Conservation (phyloP, 2,329 filamentous ascomycete species). For the Diaporthe sp. region DNA sequence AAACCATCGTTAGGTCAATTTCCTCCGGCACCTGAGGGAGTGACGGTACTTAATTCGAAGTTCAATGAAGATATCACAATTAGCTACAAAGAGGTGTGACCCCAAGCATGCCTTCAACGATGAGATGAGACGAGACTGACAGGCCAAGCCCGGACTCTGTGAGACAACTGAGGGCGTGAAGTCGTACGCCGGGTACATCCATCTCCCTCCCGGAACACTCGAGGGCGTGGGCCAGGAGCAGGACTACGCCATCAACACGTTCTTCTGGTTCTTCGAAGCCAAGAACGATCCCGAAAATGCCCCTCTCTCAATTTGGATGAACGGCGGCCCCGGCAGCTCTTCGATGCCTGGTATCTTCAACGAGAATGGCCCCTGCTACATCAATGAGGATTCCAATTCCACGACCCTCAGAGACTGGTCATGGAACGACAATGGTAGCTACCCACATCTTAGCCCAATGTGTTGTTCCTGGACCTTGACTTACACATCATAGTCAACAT, state of each 20-base stretch:
- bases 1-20: constrained; percentile 4
- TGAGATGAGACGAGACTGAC: not conserved
- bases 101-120: too few relatives aligned
- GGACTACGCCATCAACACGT: constrained; percentile 35
- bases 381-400: constrained; percentile 65
- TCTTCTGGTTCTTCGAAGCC: constrained; percentile 41
- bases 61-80: constrained; percentile 51
- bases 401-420: constrained; percentile 67
- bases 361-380: constrained; percentile 64
- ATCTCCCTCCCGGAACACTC: constrained; percentile 55
- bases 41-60: constrained; percentile 22
- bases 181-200: constrained; percentile 35
- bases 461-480: not conserved
- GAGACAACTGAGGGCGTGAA: constrained; percentile 38
- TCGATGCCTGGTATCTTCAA: constrained; percentile 67
- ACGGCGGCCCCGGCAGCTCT: constrained; percentile 71
- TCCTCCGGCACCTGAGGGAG: constrained; percentile 24
- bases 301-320: constrained; percentile 53
- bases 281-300: constrained; percentile 39
- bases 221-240: constrained; percentile 38
- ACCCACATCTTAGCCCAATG: rapidly evolving
- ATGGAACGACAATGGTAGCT: constrained; percentile 65
- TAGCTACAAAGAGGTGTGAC: constrained; percentile 33
- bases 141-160: constrained; percentile 30
- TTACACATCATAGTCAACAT: constrained; percentile 61